Conservation (phyloP, 441 rosid genomes). For the Oxalis stricta region DNA sequence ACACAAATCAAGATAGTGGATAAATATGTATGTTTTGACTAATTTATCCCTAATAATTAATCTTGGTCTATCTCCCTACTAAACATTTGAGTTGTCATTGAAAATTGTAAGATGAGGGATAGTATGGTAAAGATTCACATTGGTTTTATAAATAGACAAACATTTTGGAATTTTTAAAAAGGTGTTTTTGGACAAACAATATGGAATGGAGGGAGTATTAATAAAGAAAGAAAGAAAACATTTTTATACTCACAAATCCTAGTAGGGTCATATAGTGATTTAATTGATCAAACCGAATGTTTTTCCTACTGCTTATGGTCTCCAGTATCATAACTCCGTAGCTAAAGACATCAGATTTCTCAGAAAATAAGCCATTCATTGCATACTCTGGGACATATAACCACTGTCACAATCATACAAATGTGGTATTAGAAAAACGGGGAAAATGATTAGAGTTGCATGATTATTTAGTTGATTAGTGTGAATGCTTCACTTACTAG, state of each 20-base stretch:
- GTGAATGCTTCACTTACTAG: no score
- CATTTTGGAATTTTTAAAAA: no score
- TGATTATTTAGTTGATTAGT: no score
- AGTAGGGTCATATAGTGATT: slow-evolving; percentile 9
- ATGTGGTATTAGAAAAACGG: not conserved
- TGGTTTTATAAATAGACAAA: not conserved
- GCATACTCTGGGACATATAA: slow-evolving; percentile 23
- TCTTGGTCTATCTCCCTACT: no score
- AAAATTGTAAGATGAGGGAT: not conserved
- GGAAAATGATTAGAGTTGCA: not conserved
- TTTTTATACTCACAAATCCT: slow-evolving; percentile 12
- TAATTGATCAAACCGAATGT: not conserved
- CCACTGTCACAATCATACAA: slow-evolving; percentile 15
- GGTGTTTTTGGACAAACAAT: no score
- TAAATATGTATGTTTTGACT: no score
- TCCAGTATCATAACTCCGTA: slow-evolving; percentile 21
- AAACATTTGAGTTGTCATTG: no score
- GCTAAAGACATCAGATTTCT: slow-evolving; percentile 21
- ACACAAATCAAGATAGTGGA: not conserved
- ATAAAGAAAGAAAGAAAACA: no score
- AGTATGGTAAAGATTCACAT: not conserved
- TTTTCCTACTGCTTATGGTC: slow-evolving; percentile 22
- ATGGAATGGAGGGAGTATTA: no score
- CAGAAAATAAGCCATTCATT: slow-evolving; percentile 15
- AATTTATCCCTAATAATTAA: no score